Conservation (phyloP, 2,329 filamentous ascomycete species). For the Colletotrichum gloeosporioides region DNA sequence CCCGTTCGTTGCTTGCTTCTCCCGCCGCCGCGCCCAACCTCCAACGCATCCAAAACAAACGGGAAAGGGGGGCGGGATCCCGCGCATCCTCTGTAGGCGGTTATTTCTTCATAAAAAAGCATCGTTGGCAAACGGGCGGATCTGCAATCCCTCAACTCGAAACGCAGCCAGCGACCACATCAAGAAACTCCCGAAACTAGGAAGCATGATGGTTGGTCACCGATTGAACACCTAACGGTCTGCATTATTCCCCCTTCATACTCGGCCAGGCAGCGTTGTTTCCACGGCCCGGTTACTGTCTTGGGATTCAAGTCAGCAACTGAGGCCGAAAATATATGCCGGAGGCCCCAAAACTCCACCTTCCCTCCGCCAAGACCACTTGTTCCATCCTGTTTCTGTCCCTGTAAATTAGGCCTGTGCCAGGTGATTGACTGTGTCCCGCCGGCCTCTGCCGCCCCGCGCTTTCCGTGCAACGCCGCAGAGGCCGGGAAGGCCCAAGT, state of each 20-base stretch:
- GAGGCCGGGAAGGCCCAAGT: neutral
- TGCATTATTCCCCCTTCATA: neutral
- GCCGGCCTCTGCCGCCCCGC: neutral
- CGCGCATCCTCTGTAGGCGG: neutral
- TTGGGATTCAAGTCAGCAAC: neutral
- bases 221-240: neutral
- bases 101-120: neutral
- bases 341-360: neutral
- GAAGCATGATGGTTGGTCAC: neutral
- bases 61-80: neutral
- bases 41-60: neutral
- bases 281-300: neutral
- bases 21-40: neutral
- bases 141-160: constrained; percentile 14
- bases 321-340: neutral
- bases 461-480: neutral
- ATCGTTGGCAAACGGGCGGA: neutral
- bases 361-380: neutral
- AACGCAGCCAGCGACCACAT: constrained; percentile 1
- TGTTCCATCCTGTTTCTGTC: neutral
- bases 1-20: neutral
- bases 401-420: neutral
- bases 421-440: neutral
- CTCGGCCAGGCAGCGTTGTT: neutral
- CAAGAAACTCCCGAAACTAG: constrained; percentile 8